Percentiles rank a stretch among this genome's conserved stretches.
Evolutionary conservation across 768 basidiomycete species (phyloP).

Genomic region (Boletus tomentosulus): DNA sequence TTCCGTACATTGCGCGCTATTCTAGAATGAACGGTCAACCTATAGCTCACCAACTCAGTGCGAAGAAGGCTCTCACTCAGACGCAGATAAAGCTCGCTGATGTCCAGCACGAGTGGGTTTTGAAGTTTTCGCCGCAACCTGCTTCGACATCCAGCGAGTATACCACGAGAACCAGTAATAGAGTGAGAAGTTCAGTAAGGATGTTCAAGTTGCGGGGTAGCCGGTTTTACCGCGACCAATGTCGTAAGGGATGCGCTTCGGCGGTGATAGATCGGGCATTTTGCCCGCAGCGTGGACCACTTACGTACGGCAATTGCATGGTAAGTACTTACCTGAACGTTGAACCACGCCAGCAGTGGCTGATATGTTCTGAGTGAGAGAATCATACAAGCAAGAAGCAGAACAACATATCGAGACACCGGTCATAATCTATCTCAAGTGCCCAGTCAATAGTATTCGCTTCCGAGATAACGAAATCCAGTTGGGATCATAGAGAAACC

Average conservation of each 20-base stretch:
- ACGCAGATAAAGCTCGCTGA: conserved; percentile 41
- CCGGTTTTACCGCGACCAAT: neutral
- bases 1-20: conserved; percentile 45
- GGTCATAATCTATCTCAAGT: conserved; percentile 5
- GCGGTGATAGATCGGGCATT: conserved; percentile 1
- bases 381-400: conserved; percentile 2
- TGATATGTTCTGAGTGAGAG: conserved; percentile 5
- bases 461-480: conserved; percentile 1
- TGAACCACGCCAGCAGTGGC: neutral
- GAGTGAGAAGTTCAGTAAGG: neutral
- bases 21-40: conserved; percentile 25
- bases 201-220: conserved; percentile 4
- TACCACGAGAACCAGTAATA: neutral
- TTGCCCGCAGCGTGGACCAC: neutral
- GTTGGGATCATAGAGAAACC: neutral
- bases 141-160: conserved; percentile 17
- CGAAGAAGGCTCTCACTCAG: conserved; percentile 34
- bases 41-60: neutral
- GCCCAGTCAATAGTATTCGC: conserved; percentile 4
- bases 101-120: conserved; percentile 14
- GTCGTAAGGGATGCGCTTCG: conserved; percentile 11
- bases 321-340: no score
- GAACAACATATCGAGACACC: conserved; percentile 6
- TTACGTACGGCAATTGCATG: neutral
- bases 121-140: conserved; percentile 7